phyloP scores from a whole-genome alignment of 1,284 basidiomycete genomes.

The Fistulina hepatica region DNA sequence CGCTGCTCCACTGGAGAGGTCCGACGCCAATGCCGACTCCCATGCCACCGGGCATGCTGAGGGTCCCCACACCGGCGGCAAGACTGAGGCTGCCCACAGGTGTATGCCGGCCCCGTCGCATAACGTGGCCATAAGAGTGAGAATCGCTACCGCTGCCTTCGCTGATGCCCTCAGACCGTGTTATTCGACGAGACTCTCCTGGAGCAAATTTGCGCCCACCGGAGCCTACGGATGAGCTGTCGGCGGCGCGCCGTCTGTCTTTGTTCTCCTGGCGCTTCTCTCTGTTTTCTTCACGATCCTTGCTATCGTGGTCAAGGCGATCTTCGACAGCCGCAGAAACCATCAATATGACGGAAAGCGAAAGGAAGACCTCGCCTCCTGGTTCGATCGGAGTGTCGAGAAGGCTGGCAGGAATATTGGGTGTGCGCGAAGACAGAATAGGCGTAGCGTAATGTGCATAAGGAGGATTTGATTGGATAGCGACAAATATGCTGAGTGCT shows the following conservation, averaged over 20 bases:
- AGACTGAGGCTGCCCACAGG: slow-evolving; percentile 8
- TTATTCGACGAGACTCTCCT: neutral
- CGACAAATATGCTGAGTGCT: slow-evolving; percentile 31
- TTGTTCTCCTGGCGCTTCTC: neutral
- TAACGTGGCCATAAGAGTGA: neutral
- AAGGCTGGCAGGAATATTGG: too few species aligned
- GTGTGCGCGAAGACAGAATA: too few species aligned
- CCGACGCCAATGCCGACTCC: slow-evolving; percentile 26
- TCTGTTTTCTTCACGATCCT: neutral
- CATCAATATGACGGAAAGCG: too few species aligned
- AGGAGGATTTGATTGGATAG: too few species aligned
- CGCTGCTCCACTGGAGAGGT: slow-evolving; percentile 26
- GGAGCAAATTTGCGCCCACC: too few species aligned
- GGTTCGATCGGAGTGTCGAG: too few species aligned
- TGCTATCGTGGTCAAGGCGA: neutral
- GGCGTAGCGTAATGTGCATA: too few species aligned
- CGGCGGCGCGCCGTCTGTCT: neutral
- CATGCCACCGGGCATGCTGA: slow-evolving; percentile 20
- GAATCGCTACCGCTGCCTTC: neutral
- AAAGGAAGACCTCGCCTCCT: too few species aligned
- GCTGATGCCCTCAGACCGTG: neutral
- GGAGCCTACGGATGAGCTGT: too few species aligned
- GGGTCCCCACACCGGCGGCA: slow-evolving; percentile 20
- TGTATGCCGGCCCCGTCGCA: slow-evolving; percentile 6
- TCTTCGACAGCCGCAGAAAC: too few species aligned